Evolutionary conservation across 352 stramenopile genomes (phyloP).

Genomic region (Phytopythium kandeliae): DNA sequence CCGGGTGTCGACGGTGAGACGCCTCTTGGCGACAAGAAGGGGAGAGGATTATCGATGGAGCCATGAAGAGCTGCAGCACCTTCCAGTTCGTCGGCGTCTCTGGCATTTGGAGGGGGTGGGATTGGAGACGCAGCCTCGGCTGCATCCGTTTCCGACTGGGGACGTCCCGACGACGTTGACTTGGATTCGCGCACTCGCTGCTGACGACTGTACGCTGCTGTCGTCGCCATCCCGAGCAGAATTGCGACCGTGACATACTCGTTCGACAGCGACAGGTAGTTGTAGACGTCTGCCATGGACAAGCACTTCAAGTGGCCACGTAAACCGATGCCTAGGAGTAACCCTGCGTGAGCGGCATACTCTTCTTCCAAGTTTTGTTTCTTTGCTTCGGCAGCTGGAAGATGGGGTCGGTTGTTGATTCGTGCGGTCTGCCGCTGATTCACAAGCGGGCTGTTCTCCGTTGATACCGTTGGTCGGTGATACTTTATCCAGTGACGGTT

Average conservation of each 20-base stretch:
- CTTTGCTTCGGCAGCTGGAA: slow-evolving; percentile 10
- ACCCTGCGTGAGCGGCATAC: slow-evolving; percentile 90
- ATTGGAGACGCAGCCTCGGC: neutral
- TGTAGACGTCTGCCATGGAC: slow-evolving; percentile 97
- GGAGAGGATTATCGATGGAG: neutral
- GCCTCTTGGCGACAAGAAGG: slow-evolving; percentile 1
- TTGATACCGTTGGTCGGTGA: slow-evolving; percentile 80
- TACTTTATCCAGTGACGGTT: slow-evolving; percentile 98
- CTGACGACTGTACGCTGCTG: slow-evolving; percentile 84
- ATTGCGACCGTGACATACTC: slow-evolving; percentile 96
- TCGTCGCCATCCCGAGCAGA: slow-evolving; percentile 95
- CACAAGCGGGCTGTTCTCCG: neutral
- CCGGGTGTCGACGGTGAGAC: slow-evolving; percentile 6
- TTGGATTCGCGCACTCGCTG: slow-evolving; percentile 16
- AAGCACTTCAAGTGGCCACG: slow-evolving; percentile 93
- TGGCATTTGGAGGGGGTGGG: neutral
- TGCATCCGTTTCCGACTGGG: neutral
- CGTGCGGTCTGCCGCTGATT: neutral
- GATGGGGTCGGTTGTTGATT: slow-evolving; percentile 5
- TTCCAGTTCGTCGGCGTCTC: neutral
- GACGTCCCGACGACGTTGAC: neutral
- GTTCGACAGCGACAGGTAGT: slow-evolving; percentile 96
- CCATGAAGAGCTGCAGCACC: neutral
- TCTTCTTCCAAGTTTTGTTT: slow-evolving; percentile 64
- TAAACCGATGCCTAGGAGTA: slow-evolving; percentile 94